These are phyloP conservation scores for Neofusicoccum sp. DNA, from an alignment of 2,329 filamentous ascomycete species.

Conservation along the genomic window DNA sequence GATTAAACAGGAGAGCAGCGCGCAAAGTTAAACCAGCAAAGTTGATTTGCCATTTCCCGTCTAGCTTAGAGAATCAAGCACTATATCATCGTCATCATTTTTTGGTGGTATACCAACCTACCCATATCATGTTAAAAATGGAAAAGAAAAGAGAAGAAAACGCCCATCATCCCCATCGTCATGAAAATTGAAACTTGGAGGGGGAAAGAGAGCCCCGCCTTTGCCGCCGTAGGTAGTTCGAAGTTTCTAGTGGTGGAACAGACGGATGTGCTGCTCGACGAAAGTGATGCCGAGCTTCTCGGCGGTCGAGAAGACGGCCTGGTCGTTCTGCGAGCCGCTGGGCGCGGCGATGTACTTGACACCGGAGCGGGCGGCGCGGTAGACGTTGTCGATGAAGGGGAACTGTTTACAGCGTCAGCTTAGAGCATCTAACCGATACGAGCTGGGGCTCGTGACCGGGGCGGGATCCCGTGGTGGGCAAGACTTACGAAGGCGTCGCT, in stretches of 20 bases:
- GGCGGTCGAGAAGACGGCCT: conserved; percentile 79
- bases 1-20: not conserved
- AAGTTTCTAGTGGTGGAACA: conserved; percentile 81
- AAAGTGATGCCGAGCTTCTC: conserved; percentile 92
- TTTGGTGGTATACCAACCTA: conserved; percentile 5
- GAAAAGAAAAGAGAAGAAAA: not conserved
- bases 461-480: not conserved
- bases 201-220: too few species aligned
- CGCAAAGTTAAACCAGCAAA: not conserved
- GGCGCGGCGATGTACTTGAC: conserved; percentile 96
- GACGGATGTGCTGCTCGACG: conserved; percentile 87
- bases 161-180: not conserved
- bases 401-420: conserved; percentile 56
- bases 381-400: conserved; percentile 98
- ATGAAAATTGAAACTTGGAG: not conserved
- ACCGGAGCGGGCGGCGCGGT: conserved; percentile 82
- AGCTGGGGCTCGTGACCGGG: conserved; percentile 13
- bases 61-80: not conserved
- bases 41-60: conserved; percentile 13
- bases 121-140: conserved; percentile 3
- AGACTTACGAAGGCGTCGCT: conserved; percentile 89
- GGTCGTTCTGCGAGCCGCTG: conserved; percentile 83
- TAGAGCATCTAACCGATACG: not conserved
- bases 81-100: conserved; percentile 9
- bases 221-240: too few species aligned